phyloP scores from a whole-genome alignment of 495 filamentous ascomycete species.

The Usnea hakonensis region DNA sequence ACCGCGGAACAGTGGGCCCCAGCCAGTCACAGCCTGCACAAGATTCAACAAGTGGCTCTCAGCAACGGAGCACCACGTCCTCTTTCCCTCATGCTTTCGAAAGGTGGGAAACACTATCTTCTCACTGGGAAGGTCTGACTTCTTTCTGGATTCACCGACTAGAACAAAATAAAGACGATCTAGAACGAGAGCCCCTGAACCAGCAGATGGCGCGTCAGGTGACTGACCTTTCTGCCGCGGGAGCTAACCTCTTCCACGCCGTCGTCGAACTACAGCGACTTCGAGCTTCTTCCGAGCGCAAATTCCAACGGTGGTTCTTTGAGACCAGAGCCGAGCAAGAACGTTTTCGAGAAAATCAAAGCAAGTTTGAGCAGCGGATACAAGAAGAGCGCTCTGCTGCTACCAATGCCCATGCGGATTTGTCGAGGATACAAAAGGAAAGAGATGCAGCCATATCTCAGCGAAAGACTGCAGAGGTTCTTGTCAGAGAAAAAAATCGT shows the following conservation, averaged over 20 bases:
- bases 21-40: slow-evolving; percentile 20
- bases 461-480: slow-evolving; percentile 20
- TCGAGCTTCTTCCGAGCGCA: slow-evolving; percentile 88
- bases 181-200: slow-evolving; percentile 71
- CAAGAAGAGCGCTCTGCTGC: slow-evolving; percentile 62
- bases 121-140: slow-evolving; percentile 96
- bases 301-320: slow-evolving; percentile 98
- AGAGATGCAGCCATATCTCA: slow-evolving; percentile 53
- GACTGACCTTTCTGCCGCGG: slow-evolving; percentile 88
- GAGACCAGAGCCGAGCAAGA: slow-evolving; percentile 87
- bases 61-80: slow-evolving; percentile 37
- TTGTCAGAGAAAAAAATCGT: slow-evolving; percentile 76
- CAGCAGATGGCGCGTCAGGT: slow-evolving; percentile 89
- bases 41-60: slow-evolving; percentile 33
- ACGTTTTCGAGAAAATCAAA: slow-evolving; percentile 73
- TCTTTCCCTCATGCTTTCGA: slow-evolving; percentile 95
- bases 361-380: slow-evolving; percentile 65
- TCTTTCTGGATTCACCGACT: slow-evolving; percentile 93
- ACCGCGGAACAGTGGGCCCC: not conserved
- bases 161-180: slow-evolving; percentile 79
- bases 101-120: slow-evolving; percentile 91
- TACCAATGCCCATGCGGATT: slow-evolving; percentile 54
- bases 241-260: slow-evolving; percentile 94
- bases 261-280: slow-evolving; percentile 95
- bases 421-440: slow-evolving; percentile 57